A percentile compares a stretch with the other conserved stretches of the same genome.
These are phyloP conservation scores for Trichosanthes cucumerina DNA, from an alignment of 306 rosid genomes.

Conservation along the genomic window DNA sequence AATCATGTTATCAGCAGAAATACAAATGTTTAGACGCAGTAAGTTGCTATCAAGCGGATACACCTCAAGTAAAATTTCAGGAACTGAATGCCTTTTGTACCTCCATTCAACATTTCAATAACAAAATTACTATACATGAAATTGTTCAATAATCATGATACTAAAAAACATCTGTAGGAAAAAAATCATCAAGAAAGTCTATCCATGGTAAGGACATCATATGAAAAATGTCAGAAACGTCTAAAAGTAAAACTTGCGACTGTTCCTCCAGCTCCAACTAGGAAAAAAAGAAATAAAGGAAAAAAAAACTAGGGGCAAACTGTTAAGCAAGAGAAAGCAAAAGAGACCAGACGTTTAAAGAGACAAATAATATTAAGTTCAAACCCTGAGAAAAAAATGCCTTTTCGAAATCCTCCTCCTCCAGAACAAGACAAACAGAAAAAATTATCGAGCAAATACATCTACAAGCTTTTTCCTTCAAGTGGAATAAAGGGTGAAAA, in stretches of 20 bases:
- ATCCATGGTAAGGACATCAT: neutral
- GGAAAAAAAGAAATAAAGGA: neutral
- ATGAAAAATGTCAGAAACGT: neutral
- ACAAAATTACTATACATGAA: neutral
- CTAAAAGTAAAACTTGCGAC: neutral
- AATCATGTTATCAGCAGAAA: neutral
- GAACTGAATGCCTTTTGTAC: neutral
- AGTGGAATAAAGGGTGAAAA: neutral
- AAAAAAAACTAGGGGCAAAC: neutral
- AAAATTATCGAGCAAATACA: neutral
- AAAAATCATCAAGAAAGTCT: neutral
- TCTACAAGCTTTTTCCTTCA: neutral
- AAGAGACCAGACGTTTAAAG: neutral
- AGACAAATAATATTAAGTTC: neutral
- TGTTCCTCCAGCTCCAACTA: neutral
- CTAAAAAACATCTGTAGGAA: neutral
- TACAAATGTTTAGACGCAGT: neutral
- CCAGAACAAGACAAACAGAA: constrained; percentile 10
- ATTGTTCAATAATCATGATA: neutral
- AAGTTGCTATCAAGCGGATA: neutral
- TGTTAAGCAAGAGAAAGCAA: neutral
- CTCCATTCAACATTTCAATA: neutral
- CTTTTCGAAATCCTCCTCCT: neutral
- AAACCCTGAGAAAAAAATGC: neutral
- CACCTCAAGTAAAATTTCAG: neutral